Conservation (phyloP, 805 yeast genomes). For the Cyberlindnera euphorbiiphila region DNA sequence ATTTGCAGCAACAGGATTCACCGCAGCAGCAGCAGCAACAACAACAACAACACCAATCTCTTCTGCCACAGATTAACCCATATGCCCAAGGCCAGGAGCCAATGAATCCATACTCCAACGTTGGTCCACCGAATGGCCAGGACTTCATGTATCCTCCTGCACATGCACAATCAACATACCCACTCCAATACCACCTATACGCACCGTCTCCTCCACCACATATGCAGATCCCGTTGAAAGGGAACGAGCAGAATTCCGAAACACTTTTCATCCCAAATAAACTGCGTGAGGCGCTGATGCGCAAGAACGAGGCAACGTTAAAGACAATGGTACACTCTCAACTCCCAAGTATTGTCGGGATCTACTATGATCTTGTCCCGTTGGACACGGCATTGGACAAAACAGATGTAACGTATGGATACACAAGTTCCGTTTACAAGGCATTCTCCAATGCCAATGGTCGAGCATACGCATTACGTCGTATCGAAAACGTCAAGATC, state of each 20-base stretch:
- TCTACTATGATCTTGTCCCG: slow-evolving; percentile 82
- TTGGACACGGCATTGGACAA: slow-evolving; percentile 51
- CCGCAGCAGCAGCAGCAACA: slow-evolving; percentile 2
- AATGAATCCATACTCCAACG: slow-evolving; percentile 10
- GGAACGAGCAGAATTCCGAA: slow-evolving; percentile 68
- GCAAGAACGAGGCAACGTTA: slow-evolving; percentile 76
- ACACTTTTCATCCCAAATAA: slow-evolving; percentile 70
- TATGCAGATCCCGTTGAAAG: slow-evolving; percentile 51
- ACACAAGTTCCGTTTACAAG: slow-evolving; percentile 64
- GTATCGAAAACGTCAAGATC: slow-evolving; percentile 59
- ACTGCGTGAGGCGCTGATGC: slow-evolving; percentile 65
- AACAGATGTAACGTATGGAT: slow-evolving; percentile 40
- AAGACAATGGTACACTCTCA: slow-evolving; percentile 57
- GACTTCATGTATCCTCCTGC: slow-evolving; percentile 14
- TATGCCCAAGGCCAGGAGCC: slow-evolving; percentile 15
- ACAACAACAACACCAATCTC: background rate
- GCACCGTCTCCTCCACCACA: slow-evolving; percentile 88
- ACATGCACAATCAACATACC: slow-evolving; percentile 35
- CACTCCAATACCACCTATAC: slow-evolving; percentile 79
- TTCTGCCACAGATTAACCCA: slow-evolving; percentile 17
- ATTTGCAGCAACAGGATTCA: slow-evolving; percentile 9
- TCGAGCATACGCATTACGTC: slow-evolving; percentile 65
- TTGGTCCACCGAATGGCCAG: slow-evolving; percentile 7
- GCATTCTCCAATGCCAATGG: slow-evolving; percentile 80
- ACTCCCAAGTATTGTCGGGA: slow-evolving; percentile 74